These are phyloP conservation scores for Coemansia sp. DNA, from an alignment of 192 early-diverging fungal species.

Conservation along the genomic window DNA sequence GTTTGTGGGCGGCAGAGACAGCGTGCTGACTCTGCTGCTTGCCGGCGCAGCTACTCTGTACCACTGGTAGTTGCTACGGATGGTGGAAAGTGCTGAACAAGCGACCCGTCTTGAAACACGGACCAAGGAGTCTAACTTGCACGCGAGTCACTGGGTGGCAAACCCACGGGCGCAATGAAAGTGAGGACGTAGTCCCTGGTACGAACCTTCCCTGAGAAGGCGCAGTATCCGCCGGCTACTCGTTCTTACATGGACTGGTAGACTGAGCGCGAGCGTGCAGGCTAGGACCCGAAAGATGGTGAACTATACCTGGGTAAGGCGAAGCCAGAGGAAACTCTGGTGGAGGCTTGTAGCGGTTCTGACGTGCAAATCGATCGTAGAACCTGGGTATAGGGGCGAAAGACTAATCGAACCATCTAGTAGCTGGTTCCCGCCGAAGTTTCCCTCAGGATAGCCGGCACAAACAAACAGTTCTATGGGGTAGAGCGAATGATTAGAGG, in stretches of 20 bases:
- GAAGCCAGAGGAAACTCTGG: conserved; percentile 79
- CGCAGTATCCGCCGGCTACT: conserved; percentile 58
- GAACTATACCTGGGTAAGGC: conserved; percentile 80
- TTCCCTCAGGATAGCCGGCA: conserved; percentile 80
- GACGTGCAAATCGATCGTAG: conserved; percentile 75
- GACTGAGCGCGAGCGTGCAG: conserved; percentile 64
- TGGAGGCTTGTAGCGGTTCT: conserved; percentile 74
- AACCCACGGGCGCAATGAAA: conserved; percentile 58
- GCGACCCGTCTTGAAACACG: conserved; percentile 79
- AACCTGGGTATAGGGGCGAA: conserved; percentile 81
- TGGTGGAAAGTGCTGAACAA: conserved; percentile 65
- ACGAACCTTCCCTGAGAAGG: conserved; percentile 22
- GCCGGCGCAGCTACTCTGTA: neutral
- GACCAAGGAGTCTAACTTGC: conserved; percentile 81
- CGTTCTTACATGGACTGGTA: conserved; percentile 46
- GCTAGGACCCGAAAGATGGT: conserved; percentile 80
- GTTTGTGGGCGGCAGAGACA: conserved; percentile 12
- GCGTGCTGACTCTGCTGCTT: conserved; percentile 23
- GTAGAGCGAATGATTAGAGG: conserved; percentile 84
- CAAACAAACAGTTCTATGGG: conserved; percentile 72
- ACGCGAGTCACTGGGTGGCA: conserved; percentile 66
- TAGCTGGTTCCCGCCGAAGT: conserved; percentile 83
- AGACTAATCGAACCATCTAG: conserved; percentile 83
- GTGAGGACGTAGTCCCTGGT: conserved; percentile 39
- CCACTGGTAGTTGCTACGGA: conserved; percentile 26